phyloP scores from a whole-genome alignment of 129 eudicot species.

The Tanacetum coccineum region DNA sequence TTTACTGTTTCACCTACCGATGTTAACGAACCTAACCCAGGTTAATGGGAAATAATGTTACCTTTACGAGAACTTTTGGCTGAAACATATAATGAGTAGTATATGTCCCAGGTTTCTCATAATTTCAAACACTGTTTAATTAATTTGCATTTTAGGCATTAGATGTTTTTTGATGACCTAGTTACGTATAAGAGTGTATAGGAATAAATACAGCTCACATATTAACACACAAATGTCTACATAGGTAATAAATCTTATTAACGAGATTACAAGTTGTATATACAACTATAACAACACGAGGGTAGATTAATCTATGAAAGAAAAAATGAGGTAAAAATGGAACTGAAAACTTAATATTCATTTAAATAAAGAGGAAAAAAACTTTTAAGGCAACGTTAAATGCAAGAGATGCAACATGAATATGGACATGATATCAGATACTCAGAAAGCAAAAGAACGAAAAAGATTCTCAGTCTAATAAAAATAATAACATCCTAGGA shows the following conservation, averaged over 20 bases:
- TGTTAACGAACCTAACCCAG: no score
- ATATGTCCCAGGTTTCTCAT: background rate
- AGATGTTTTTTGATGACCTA: background rate
- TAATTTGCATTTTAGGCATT: background rate
- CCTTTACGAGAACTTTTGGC: background rate
- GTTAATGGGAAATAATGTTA: no score
- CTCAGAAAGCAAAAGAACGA: background rate
- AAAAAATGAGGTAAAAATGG: background rate
- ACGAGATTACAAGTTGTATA: conserved; percentile 18
- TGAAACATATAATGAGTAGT: background rate
- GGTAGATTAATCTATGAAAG: background rate
- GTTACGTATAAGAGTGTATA: background rate
- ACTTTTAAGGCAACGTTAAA: background rate
- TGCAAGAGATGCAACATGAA: conserved; percentile 8
- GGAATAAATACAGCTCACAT: conserved; percentile 1
- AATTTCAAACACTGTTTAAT: background rate
- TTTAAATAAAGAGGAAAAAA: background rate
- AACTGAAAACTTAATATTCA: background rate
- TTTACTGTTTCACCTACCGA: no score
- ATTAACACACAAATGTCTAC: conserved; percentile 21
- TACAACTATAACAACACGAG: conserved; percentile 13
- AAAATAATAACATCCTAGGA: conserved; percentile 2
- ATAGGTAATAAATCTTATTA: conserved; percentile 9
- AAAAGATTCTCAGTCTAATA: background rate
- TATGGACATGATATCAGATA: conserved; percentile 3